Conservation (phyloP, 306 rosid species). For the Trifolium dubium region DNA sequence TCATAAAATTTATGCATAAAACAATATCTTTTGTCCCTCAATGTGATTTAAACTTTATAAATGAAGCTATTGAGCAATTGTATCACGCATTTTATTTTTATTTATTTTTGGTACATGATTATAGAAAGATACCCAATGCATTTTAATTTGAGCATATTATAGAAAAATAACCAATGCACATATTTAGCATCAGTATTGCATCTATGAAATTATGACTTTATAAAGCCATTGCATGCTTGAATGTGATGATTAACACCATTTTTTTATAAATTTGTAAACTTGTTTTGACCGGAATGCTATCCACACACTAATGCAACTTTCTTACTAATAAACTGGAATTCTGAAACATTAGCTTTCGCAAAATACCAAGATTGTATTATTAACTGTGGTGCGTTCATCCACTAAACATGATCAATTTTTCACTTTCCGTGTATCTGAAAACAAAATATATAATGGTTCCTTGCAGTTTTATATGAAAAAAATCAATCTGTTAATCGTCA, state of each 20-base stretch:
- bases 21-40: background rate
- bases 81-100: too few relatives aligned
- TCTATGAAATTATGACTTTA: constrained; percentile 15
- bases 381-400: constrained; percentile 7
- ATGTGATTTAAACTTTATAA: background rate
- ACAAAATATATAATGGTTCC: constrained; percentile 15
- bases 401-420: constrained; percentile 3
- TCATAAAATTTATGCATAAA: background rate
- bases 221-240: constrained; percentile 22
- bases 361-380: constrained; percentile 12
- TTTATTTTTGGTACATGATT: background rate
- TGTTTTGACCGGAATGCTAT: constrained; percentile 27
- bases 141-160: background rate
- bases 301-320: constrained; percentile 28
- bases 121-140: background rate
- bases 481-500: constrained; percentile 6
- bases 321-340: constrained; percentile 14
- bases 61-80: constrained; percentile 19
- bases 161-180: constrained; percentile 6
- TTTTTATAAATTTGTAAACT: background rate
- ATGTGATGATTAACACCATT: background rate
- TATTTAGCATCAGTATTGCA: constrained; percentile 13
- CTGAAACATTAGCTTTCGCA: constrained; percentile 22
- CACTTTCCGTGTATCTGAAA: background rate
- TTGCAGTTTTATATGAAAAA: constrained; percentile 16